phyloP scores from a whole-genome alignment of 139 green algal genomes.

The Monoraphidium neglectum region DNA sequence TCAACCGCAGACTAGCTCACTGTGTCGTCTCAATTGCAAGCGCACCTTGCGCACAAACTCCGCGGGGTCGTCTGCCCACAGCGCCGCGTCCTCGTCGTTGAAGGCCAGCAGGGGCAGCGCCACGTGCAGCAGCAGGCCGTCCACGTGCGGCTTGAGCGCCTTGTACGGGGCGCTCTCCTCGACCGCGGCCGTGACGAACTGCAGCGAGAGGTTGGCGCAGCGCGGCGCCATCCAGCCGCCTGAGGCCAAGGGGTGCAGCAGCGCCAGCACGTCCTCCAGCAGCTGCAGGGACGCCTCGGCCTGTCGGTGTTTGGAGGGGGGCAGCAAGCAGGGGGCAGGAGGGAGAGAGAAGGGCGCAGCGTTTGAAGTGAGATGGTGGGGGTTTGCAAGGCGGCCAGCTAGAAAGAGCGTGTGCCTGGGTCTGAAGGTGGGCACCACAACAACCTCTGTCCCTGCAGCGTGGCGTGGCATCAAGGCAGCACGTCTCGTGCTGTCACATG shows the following conservation, averaged over 20 bases:
- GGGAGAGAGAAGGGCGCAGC: not conserved
- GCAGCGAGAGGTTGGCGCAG: conserved; percentile 36
- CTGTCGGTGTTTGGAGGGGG: too few species aligned
- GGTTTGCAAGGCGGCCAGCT: not conserved
- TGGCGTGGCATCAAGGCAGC: too few species aligned
- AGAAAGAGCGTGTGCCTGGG: not conserved
- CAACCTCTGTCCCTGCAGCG: too few species aligned
- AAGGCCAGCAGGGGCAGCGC: conserved; percentile 94
- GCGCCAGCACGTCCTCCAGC: conserved; percentile 22
- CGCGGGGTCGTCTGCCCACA: conserved; percentile 95
- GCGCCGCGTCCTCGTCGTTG: conserved; percentile 81
- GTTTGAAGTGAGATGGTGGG: not conserved
- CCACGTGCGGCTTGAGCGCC: conserved; percentile 76
- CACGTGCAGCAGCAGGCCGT: conserved; percentile 70
- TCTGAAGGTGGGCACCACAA: too few species aligned
- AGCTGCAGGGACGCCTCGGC: not conserved
- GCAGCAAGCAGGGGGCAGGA: not conserved
- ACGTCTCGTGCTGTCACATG: too few species aligned
- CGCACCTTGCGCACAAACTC: conserved; percentile 95
- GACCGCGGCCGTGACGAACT: conserved; percentile 70
- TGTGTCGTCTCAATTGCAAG: too few species aligned
- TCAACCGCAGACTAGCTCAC: too few species aligned
- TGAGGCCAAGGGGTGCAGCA: conserved; percentile 21
- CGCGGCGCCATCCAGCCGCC: conserved; percentile 26
- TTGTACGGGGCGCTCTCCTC: conserved; percentile 64